Base-by-base conservation (phyloP, 352 stramenopile genomes). In the Peronospora tabacina region DNA sequence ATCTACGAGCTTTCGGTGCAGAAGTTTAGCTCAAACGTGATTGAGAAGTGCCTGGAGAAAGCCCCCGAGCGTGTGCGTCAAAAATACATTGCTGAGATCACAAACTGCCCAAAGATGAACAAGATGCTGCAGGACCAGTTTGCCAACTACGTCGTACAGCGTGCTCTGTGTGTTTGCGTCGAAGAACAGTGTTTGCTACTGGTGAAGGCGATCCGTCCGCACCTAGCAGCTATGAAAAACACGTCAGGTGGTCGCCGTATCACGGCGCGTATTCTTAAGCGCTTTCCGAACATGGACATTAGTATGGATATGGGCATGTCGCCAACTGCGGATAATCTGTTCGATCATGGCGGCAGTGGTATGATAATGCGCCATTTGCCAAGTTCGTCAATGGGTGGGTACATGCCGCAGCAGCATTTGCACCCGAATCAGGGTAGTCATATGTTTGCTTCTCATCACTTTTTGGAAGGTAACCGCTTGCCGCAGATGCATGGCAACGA, bases 1-100 rank as follows among this genome's bases (percentile, higher is more conserved):
- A 88, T 99, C 13, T 89, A 86, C 52, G 75, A 97, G 45, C 82
- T 99, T 3, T 97, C 94, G 43, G 90, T 98, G 52, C 96, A 99
- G 62, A 99, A 99, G 61, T 99, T 98, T 58, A 98, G 87, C 49
- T 98, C 90, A 39, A 98, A 99, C 64, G 95, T 98, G 28, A 97
- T 99, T 66, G 96, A 99, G 58, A 98, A 98, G 68, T 98, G 95
- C 55, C 72, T 98, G 22, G 91, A 98, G 66, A 94, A 97, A 51
- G 95, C 91, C 1, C 78, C 82, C 2, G 73, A 85, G 50, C 64
- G 66, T 42, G 70, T 92, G 49, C 75, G 76, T 7, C 70, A 84
- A 61, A 70, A 75, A 44, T 90, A 89, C 66, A 70, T 90, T 33
- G 60, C 81, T 16, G 82, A 92, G 50, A 79, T 90, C 46, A 90